Conservation (phyloP, 2,329 filamentous ascomycete genomes). For the Fusarium newnesense region DNA sequence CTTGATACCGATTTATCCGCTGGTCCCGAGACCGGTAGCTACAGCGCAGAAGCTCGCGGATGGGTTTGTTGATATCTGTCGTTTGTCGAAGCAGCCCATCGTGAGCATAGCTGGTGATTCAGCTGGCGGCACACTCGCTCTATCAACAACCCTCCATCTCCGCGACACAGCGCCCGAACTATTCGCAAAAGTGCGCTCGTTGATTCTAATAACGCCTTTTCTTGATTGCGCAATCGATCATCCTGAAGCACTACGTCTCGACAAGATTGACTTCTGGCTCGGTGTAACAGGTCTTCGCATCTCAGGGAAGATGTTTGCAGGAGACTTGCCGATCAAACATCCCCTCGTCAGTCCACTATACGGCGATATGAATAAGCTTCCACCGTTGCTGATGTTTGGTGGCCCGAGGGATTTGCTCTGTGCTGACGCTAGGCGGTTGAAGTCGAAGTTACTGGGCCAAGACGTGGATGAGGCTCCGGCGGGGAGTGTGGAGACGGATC, state of each 20-base stretch:
- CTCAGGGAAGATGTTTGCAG: background rate
- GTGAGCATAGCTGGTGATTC: conserved; percentile 1
- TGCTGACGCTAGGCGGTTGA: background rate
- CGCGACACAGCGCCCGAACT: background rate
- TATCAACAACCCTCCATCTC: background rate
- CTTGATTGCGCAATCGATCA: background rate
- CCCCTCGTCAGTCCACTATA: background rate
- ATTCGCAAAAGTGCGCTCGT: background rate
- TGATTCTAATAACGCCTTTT: background rate
- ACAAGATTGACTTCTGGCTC: background rate
- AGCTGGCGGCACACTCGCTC: background rate
- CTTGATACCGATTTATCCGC: background rate
- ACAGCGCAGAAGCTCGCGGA: background rate
- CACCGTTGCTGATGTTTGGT: background rate
- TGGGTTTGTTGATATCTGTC: background rate
- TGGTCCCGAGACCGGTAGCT: background rate
- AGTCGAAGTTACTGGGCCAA: background rate
- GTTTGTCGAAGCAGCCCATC: background rate
- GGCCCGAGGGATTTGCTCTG: background rate
- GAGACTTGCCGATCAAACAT: background rate
- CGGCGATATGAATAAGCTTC: background rate
- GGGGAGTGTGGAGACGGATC: background rate
- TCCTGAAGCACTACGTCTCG: background rate
- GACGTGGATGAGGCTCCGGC: background rate
- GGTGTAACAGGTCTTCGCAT: background rate